Base-by-base conservation (phyloP, 108 stramenopile genomes). In the Pseudonitzschia multistriata region DNA sequence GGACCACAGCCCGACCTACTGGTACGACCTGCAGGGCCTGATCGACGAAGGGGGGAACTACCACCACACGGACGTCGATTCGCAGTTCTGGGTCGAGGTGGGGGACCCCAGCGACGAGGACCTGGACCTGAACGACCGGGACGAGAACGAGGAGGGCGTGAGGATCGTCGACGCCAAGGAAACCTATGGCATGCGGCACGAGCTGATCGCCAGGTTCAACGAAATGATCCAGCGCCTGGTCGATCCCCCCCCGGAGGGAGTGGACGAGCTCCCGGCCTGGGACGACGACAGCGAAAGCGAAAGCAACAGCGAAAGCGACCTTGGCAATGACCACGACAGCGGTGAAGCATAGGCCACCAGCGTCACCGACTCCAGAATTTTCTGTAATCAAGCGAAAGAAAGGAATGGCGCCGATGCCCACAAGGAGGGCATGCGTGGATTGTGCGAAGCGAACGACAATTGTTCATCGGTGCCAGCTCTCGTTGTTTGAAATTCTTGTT, bases 21-120 rank as follows among this genome's bases (percentile, higher is more conserved):
- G 49, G 49, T 49, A 49, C 49, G 49, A 49, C n/a, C 49, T 49
- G 4, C 49, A 49, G n/a, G 49, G 49, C 3, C 49, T 49, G 11
- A 49, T 49, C 49, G 49, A 49, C 19, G 13, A 3, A 6, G 49
- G 19, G 11, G 49, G 49, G n/a, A 49, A 49, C n/a, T 49, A 49
- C 49, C n/a, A n/a, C n/a, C 49, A 49, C 49, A 49, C 19, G n/a
- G 49, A 49, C n/a, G 49, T 49, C 49, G 49, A 49, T 17, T 49
- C 49, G 49, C 49, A 49, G 49, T 49, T 49, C 49, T 49, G 49
- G 49, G 49, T 21, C n/a, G 49, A 17, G 3, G n/a, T 49, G 13
- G 49, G 49, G 49, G 49, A 49, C 19, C 49, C 49, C 10, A 13
- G 13, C 7, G 40, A 42, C 40, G 10, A 7, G 10, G 40, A 42